Conservation (phyloP, 257 asterid species). For the Plantago ovata region DNA sequence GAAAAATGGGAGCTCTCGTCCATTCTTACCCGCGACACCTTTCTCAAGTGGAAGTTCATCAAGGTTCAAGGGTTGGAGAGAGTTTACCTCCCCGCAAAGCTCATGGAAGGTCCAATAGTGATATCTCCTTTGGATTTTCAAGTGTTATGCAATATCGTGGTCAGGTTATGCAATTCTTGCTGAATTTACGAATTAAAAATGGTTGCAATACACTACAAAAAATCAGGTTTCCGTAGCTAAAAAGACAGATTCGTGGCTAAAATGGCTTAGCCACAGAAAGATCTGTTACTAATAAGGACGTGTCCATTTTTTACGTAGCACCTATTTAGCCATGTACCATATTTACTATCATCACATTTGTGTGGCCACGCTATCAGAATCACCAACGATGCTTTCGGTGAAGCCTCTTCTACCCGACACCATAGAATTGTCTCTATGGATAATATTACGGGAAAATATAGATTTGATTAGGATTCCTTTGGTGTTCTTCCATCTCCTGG, state of each 20-base stretch:
- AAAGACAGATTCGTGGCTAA: no score
- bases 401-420: conserved; percentile 53
- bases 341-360: no score
- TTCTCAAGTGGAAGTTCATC: conserved; percentile 44
- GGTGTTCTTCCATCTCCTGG: conserved; percentile 48
- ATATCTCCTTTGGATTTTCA: conserved; percentile 48
- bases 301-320: no score
- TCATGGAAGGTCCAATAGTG: conserved; percentile 57
- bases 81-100: conserved; percentile 53
- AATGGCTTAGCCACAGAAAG: no score
- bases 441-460: conserved; percentile 51
- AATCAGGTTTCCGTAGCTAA: no score
- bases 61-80: conserved; percentile 54
- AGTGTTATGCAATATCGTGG: conserved; percentile 34
- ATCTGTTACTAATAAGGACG: no score
- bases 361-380: no score
- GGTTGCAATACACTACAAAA: no score
- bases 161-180: conserved; percentile 38
- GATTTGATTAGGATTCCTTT: conserved; percentile 46
- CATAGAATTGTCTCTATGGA: conserved; percentile 63
- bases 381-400: conserved; percentile 54
- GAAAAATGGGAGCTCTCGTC: conserved; percentile 44
- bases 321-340: no score
- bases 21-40: conserved; percentile 63
- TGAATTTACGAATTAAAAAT: conserved; percentile 43